Evolutionary conservation across 1,139 yeast genomes (phyloP), one percentile per base, ranked within the genome.

Genomic region (Geotrichum phurueaensis): DNA sequence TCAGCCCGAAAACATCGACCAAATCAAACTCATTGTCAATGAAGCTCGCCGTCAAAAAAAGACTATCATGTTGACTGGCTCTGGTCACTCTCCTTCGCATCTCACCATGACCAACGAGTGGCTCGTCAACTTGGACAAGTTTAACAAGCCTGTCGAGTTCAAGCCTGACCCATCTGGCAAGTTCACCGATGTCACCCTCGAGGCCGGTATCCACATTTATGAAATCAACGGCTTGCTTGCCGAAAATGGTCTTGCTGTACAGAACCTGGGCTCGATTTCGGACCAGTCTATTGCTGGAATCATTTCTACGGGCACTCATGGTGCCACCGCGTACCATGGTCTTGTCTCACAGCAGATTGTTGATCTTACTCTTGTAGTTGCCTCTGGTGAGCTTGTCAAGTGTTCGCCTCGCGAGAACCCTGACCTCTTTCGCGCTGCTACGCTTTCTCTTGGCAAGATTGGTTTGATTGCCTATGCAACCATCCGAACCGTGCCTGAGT

Each of bases 291-390:
- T 91, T 52, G 99, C 96, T 2, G 99, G 99, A 4, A 84, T 92
- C 65, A 90, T 94, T 57, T 88, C 96, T 1, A 94, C 99, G 0
- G 98, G 98, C 48, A 91, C 98, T 0, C 99, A 94, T 71, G 99
- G 99, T 1, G 88, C 97, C 0, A 86, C 96, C 9, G 95, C 94
- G 58, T 89, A 81, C 72, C 98, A 94, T 69, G 97, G 98, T 0
- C 79, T 92, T 54, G 89, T 94, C 3, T 84, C 95, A 12, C 94
- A 91, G 69, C 97, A 91, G 73, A 81, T 90, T 63, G 97, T 92
- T 2, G 83, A 85, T 61, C 74, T 94, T 62, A 84, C 88, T 5
- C 59, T 75, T 25, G 76, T 92, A 51, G 83, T 88, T 61, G 89
- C 94, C 51, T 64, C 70, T 1, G 98, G 97, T 31, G 84, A 89